Conservation (phyloP, 2,329 filamentous ascomycete genomes). For the Metarhizium sp. region DNA sequence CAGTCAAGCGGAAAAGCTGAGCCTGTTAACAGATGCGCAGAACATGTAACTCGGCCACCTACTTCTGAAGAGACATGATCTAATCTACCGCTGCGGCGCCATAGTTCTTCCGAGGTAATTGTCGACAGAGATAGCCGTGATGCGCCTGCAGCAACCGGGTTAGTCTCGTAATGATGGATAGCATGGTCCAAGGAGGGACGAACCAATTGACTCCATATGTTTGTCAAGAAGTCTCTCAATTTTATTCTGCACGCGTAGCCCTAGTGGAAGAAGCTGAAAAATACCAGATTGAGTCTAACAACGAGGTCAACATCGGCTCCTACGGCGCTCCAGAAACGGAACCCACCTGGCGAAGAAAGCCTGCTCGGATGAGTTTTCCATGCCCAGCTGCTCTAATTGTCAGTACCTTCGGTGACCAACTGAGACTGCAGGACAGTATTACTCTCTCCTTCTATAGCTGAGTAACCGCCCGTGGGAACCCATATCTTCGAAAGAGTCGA, state of each 20-base stretch:
- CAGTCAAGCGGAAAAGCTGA: conserved; percentile 69
- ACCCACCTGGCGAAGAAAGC: conserved; percentile 62
- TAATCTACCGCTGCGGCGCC: conserved; percentile 77
- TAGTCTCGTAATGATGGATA: neutral
- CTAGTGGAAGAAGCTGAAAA: conserved; percentile 85
- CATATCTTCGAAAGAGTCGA: conserved; percentile 61
- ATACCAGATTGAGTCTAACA: conserved; percentile 74
- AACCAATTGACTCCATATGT: conserved; percentile 72
- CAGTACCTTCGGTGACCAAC: conserved; percentile 13
- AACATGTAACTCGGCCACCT: neutral
- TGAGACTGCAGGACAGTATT: conserved; percentile 6
- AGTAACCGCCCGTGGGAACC: conserved; percentile 65
- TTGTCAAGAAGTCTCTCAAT: conserved; percentile 78
- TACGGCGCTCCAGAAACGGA: neutral
- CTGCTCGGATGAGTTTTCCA: conserved; percentile 58
- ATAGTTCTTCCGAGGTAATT: conserved; percentile 75
- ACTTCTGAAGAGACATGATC: conserved; percentile 65
- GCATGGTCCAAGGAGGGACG: conserved; percentile 6
- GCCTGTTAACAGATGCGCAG: conserved; percentile 13
- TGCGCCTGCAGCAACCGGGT: conserved; percentile 43
- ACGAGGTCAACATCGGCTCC: neutral
- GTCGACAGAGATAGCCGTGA: conserved; percentile 77
- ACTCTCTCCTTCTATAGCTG: conserved; percentile 47
- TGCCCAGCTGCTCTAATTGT: conserved; percentile 44
- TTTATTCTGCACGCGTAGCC: conserved; percentile 80